Evolutionary conservation across 2,329 filamentous ascomycete species (phyloP).

Genomic region (Colletotrichum musae): DNA sequence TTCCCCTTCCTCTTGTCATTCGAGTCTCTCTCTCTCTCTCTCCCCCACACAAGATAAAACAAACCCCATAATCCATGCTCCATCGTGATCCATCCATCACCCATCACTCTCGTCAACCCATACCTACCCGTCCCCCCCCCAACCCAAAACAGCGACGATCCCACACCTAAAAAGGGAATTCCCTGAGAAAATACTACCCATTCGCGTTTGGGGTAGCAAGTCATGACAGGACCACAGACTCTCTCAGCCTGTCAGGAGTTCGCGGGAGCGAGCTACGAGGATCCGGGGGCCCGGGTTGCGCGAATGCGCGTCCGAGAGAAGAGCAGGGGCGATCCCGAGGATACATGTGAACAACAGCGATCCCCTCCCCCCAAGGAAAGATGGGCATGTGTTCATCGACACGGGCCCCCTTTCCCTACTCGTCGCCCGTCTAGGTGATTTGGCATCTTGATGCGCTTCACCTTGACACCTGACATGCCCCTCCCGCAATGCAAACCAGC

Average conservation of each 20-base stretch:
- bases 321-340: constrained; percentile 20
- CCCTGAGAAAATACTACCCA: neutral
- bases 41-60: neutral
- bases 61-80: neutral
- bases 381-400: constrained; percentile 20
- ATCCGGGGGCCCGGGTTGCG: too few species aligned
- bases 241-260: too few species aligned
- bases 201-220: neutral
- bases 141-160: constrained; percentile 7
- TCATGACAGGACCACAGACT: neutral
- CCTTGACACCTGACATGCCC: neutral
- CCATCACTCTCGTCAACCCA: neutral
- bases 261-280: too few species aligned
- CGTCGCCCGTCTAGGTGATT: constrained; percentile 8
- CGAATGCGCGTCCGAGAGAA: neutral
- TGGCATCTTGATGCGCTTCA: constrained; percentile 22
- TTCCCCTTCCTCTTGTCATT: neutral
- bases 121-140: neutral
- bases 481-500: too few species aligned
- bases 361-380: neutral
- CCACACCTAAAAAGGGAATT: constrained; percentile 23
- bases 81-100: neutral
- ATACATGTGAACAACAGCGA: constrained; percentile 11
- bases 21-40: neutral
- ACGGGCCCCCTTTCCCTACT: neutral